These are phyloP conservation scores for Corchorus capsularis DNA, from an alignment of 345 rosid genomes.

Conservation along the genomic window DNA sequence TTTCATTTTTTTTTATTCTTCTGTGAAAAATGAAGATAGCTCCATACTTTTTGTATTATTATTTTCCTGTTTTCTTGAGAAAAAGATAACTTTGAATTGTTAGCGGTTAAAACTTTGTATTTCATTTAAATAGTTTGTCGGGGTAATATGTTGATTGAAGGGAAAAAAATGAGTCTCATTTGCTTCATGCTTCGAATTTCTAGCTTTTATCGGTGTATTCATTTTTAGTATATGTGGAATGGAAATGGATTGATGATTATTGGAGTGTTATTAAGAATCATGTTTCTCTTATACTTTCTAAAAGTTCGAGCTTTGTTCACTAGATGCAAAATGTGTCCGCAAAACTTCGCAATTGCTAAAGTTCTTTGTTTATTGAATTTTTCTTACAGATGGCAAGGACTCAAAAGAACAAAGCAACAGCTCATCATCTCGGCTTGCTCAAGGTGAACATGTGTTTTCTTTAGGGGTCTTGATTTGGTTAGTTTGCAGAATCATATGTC, in stretches of 20 bases:
- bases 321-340: not conserved
- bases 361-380: not conserved
- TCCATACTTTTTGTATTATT: not conserved
- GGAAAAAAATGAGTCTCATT: not conserved
- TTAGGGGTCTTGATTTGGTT: not conserved
- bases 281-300: not conserved
- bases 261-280: not conserved
- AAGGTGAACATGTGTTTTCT: slow-evolving; percentile 49
- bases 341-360: not conserved
- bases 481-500: not conserved
- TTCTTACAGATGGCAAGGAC: slow-evolving; percentile 88
- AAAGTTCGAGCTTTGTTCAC: not conserved
- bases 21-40: not conserved
- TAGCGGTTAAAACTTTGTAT: not conserved
- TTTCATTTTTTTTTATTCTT: not conserved
- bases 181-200: not conserved
- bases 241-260: not conserved
- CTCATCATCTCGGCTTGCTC: slow-evolving; percentile 95
- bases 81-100: not conserved
- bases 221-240: not conserved
- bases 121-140: not conserved
- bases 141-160: not conserved
- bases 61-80: not conserved
- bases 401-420: slow-evolving; percentile 97
- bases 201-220: not conserved